phyloP scores from a whole-genome alignment of 2,329 filamentous ascomycete genomes.

The Ceratocystis colombiana region DNA sequence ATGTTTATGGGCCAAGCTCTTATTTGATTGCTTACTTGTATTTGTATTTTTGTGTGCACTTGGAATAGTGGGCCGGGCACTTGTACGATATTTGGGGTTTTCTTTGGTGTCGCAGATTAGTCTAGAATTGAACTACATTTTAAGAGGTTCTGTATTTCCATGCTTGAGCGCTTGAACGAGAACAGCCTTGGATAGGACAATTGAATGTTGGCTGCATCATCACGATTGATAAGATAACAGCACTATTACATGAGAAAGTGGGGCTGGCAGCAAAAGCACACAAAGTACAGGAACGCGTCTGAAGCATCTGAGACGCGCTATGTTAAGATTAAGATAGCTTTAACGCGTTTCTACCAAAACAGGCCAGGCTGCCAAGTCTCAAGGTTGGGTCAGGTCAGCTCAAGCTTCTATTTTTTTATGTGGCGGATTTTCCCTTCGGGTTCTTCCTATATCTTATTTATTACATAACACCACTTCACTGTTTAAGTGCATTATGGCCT shows the following conservation, averaged over 20 bases:
- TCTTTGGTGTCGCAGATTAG: too few relatives aligned
- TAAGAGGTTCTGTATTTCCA: too few relatives aligned
- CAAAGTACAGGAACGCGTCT: slow-evolving; percentile 1
- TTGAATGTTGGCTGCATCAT: background rate
- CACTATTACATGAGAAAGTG: background rate
- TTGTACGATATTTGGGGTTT: slow-evolving; percentile 8
- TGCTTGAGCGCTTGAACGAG: too few relatives aligned
- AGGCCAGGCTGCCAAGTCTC: background rate
- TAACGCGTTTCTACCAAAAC: slow-evolving; percentile 25
- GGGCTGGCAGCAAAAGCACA: background rate
- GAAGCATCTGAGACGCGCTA: background rate
- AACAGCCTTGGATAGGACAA: background rate
- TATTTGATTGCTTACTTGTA: slow-evolving; percentile 40
- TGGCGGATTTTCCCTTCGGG: background rate
- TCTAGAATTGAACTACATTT: too few relatives aligned
- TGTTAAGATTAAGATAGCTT: slow-evolving; percentile 9
- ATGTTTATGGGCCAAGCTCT: slow-evolving; percentile 75
- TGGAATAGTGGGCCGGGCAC: background rate
- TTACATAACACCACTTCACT: background rate
- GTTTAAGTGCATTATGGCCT: too few relatives aligned
- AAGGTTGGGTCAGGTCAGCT: background rate
- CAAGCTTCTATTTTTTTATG: background rate
- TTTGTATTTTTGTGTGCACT: background rate
- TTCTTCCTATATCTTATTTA: background rate
- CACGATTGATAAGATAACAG: slow-evolving; percentile 4